Conservation (phyloP, 31 red algal species). For the Odonthalia washingtoniensis region DNA sequence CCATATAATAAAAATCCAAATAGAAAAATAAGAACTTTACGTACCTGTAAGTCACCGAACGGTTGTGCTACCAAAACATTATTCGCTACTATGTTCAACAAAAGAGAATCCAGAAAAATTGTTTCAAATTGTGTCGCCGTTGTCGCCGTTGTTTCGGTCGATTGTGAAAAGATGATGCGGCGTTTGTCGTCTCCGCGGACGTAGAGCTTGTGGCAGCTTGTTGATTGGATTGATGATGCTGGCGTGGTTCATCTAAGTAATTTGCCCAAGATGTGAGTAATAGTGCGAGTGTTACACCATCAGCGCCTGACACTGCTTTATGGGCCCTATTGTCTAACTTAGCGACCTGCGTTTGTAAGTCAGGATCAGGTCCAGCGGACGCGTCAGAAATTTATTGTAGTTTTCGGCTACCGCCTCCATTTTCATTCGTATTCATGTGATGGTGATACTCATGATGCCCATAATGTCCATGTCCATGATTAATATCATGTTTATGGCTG, state of each 20-base stretch:
- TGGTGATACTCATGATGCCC: background rate
- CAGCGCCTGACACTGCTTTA: constrained; percentile 52
- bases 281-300: constrained; percentile 66
- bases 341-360: constrained; percentile 31
- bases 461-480: background rate
- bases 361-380: too few species aligned
- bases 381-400: background rate
- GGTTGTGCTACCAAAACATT: constrained; percentile 15
- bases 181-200: too few species aligned
- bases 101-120: constrained; percentile 30
- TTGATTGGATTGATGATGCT: background rate
- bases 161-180: too few species aligned
- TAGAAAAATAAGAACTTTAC: constrained; percentile 22
- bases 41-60: background rate
- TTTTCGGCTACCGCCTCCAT: background rate
- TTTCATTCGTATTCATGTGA: background rate
- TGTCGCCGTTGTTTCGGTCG: too few species aligned
- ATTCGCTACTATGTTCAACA: constrained; percentile 11
- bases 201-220: too few species aligned
- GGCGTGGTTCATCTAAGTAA: constrained; percentile 25
- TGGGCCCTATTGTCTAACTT: constrained; percentile 45
- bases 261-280: constrained; percentile 67
- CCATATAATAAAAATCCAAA: constrained; percentile 32
- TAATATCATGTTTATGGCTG: background rate
- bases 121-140: constrained; percentile 31